Evolutionary conservation across 2,329 filamentous ascomycete genomes (phyloP), one percentile per base, ranked within the genome.

Genomic region (Fusarium succisae): DNA sequence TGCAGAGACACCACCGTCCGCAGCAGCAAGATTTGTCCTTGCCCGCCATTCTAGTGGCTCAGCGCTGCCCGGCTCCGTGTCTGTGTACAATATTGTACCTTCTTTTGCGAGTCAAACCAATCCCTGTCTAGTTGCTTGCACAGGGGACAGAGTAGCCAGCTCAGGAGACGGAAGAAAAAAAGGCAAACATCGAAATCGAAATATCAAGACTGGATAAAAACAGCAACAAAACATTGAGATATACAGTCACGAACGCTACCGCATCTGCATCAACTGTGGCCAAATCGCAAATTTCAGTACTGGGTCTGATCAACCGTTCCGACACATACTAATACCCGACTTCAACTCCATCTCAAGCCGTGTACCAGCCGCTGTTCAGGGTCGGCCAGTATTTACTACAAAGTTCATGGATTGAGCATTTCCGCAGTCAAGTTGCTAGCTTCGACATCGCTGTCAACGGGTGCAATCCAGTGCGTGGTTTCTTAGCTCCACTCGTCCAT

Each of bases 401-500:
- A 71, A 66, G 60, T 55, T 64, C 68, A 60, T 61, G 48, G 63
- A 68, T 55, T 55, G 60, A 63, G 73, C 60, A 67, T 73, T 58
- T 43, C 45, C 56, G 51, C 67, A 65, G 39, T 60, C 41, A 44
- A 41, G 28, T 79, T 71, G 69, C 73, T 79, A 80, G 77, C 70
- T 75, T 74, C 71, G 68, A 77, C 70, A 65, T 60, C 64, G 55
- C 75, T 59, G 63, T 60, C 69, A 75, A 79, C 75, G 77, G 76
- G 73, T 76, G 72, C 79, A 81, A 80, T 81, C 79, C 79, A 81
- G 78, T 78, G 76, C 77, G 77, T 76, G 79, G 77, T 80, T 79
- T 79, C 70, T 59, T 76, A 69, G 76, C 69, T 72, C 72, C 75
- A 77, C 75, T 43, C 63, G 63, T 55, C 68, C 67, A 70, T 72